A percentile compares a stretch with the other conserved stretches of the same genome.
phyloP scores from a whole-genome alignment of 805 yeast species.

The Wickerhamomyces ciferrii region DNA sequence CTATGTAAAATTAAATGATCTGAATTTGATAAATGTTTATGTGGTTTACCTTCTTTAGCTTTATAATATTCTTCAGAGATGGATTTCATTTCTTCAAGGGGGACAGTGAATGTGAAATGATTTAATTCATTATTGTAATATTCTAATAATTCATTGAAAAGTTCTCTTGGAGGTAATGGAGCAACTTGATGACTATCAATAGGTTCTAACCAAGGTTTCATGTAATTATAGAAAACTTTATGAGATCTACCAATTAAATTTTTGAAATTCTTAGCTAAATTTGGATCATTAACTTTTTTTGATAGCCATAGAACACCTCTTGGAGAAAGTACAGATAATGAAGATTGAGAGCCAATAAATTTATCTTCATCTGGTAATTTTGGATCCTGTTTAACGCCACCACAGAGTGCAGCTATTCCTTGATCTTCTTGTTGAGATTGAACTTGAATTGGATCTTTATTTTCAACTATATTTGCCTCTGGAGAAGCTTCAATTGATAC shows the following conservation, averaged over 20 bases:
- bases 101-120: conserved; percentile 7
- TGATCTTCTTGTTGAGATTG: background rate
- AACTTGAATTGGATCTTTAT: background rate
- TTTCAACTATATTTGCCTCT: background rate
- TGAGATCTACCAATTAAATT: conserved; percentile 15
- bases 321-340: conserved; percentile 34
- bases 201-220: conserved; percentile 30
- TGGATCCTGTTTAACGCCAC: background rate
- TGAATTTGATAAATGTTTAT: conserved; percentile 19
- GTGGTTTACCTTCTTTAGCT: conserved; percentile 3
- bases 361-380: conserved; percentile 4
- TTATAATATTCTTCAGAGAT: conserved; percentile 16
- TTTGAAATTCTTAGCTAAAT: conserved; percentile 17
- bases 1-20: conserved; percentile 28
- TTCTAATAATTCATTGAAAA: conserved; percentile 12
- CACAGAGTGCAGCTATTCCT: no score
- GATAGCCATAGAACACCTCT: conserved; percentile 36
- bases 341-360: conserved; percentile 19
- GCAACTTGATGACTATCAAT: conserved; percentile 19
- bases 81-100: conserved; percentile 10
- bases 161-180: conserved; percentile 26
- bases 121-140: conserved; percentile 7
- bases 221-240: conserved; percentile 12
- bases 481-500: background rate
- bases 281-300: conserved; percentile 13